Conservation (phyloP, 768 basidiomycete species). For the Suillus brevipes region DNA sequence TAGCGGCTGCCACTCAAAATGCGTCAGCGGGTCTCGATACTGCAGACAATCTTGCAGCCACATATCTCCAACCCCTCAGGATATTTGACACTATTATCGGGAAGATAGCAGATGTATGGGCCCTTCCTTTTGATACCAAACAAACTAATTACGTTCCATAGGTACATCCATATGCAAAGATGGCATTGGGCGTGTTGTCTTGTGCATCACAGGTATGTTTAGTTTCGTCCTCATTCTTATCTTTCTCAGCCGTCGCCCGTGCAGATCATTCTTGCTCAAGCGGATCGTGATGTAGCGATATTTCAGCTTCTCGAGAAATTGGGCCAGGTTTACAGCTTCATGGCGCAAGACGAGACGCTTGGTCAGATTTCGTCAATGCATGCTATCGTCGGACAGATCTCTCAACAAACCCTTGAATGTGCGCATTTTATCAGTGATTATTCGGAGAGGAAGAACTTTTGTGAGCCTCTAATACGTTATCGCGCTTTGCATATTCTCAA, state of each 20-base stretch:
- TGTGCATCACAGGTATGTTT: not conserved
- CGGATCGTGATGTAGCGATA: not conserved
- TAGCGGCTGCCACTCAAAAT: not conserved
- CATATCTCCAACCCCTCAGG: not conserved
- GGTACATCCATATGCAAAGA: not conserved
- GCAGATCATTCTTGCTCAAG: not conserved
- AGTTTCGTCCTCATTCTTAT: not conserved
- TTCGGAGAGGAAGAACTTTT: not conserved
- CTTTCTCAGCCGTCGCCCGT: not conserved
- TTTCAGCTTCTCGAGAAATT: constrained; percentile 2
- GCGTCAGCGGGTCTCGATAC: not conserved
- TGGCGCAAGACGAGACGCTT: not conserved
- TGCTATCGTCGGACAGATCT: not conserved
- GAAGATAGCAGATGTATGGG: not conserved
- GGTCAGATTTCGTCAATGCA: not conserved
- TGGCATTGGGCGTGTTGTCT: not conserved
- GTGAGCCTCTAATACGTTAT: not conserved
- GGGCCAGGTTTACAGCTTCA: not conserved
- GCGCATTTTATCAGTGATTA: not conserved
- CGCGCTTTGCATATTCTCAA: not conserved
- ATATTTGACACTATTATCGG: not conserved
- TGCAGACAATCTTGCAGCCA: not conserved
- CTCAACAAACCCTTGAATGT: not conserved
- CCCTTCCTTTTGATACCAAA: not conserved
- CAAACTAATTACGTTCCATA: not conserved